Evolutionary conservation across 2,329 filamentous ascomycete genomes (phyloP).

Genomic region (Geoglossum cookeanum): DNA sequence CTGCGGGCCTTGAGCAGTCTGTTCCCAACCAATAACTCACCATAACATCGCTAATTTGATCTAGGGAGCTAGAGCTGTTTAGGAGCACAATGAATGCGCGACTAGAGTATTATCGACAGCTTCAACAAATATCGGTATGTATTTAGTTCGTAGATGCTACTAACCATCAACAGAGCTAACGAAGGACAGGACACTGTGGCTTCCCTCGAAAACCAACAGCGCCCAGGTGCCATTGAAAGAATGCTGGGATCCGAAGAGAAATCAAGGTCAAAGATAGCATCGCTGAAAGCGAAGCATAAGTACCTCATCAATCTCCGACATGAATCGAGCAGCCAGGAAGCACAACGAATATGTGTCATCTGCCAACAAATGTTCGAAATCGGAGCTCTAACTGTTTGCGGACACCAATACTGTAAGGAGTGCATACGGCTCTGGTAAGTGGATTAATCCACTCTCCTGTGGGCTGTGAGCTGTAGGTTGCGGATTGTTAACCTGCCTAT

Average conservation of each 20-base stretch:
- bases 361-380: slow-evolving; percentile 58
- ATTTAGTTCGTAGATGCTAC: not conserved
- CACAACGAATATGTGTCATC: slow-evolving; percentile 59
- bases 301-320: slow-evolving; percentile 47
- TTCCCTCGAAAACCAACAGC: slow-evolving; percentile 25
- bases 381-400: slow-evolving; percentile 73
- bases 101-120: slow-evolving; percentile 74
- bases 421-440: slow-evolving; percentile 64
- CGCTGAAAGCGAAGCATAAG: slow-evolving; percentile 51
- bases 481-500: not conserved
- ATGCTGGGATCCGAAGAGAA: slow-evolving; percentile 29
- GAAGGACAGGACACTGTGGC: slow-evolving; percentile 3
- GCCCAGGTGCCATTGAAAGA: slow-evolving; percentile 28
- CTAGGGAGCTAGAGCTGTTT: slow-evolving; percentile 59
- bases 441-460: not conserved
- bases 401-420: slow-evolving; percentile 80
- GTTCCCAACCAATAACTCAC: slow-evolving; percentile 6
- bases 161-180: not conserved
- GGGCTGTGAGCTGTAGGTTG: not conserved
- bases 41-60: slow-evolving; percentile 21
- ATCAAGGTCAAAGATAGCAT: slow-evolving; percentile 38
- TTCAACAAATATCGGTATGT: slow-evolving; percentile 62
- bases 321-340: slow-evolving; percentile 42
- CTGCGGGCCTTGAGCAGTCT: slow-evolving; percentile 28
- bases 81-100: slow-evolving; percentile 65